Conservation (phyloP, 2,329 filamentous ascomycete species). For the Monilinia fructicola region DNA sequence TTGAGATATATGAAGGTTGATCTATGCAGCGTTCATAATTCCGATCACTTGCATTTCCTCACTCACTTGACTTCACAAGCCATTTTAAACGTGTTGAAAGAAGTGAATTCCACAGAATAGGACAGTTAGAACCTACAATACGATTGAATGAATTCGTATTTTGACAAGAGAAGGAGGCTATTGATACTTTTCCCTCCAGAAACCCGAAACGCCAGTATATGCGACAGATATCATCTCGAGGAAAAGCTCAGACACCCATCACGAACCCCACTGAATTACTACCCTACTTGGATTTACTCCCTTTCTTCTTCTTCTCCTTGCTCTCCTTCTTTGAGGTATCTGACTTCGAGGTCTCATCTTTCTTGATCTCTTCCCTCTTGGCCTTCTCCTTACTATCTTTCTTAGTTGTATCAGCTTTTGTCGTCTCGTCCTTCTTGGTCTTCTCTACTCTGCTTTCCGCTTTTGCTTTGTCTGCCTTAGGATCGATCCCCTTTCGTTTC, state of each 20-base stretch:
- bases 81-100: neutral
- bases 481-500: conserved; percentile 72
- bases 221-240: conserved; percentile 2
- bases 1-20: no score
- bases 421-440: conserved; percentile 11
- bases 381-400: conserved; percentile 5
- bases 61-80: neutral
- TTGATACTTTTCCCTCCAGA: conserved; percentile 4
- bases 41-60: neutral
- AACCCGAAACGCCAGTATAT: conserved; percentile 15
- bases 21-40: neutral
- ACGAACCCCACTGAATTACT: neutral
- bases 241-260: neutral
- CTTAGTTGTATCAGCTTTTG: conserved; percentile 2
- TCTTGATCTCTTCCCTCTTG: conserved; percentile 11
- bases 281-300: conserved; percentile 17
- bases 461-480: conserved; percentile 52
- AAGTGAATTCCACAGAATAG: neutral
- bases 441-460: conserved; percentile 28
- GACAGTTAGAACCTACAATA: neutral
- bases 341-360: conserved; percentile 1
- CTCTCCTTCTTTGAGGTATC: conserved; percentile 6
- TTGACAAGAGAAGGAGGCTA: conserved; percentile 11
- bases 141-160: conserved; percentile 7
- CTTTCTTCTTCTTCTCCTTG: conserved; percentile 23